These are phyloP conservation scores for Ananas comosus DNA, from an alignment of 176 grass and related monocot genomes.

Conservation along the genomic window DNA sequence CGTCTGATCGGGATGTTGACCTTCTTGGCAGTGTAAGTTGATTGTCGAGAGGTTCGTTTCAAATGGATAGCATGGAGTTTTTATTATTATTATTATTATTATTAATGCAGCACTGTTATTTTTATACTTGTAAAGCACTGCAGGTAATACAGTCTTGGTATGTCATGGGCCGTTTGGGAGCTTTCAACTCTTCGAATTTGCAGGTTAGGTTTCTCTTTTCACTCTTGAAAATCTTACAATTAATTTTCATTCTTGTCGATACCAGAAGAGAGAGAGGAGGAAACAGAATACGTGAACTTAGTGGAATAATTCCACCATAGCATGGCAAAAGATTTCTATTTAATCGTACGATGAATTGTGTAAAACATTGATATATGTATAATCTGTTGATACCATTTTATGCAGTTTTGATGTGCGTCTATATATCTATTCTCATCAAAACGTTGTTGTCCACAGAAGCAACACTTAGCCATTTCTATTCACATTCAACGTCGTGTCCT, in stretches of 20 bases:
- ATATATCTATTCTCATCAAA: too few species aligned
- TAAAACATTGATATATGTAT: too few species aligned
- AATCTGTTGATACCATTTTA: too few species aligned
- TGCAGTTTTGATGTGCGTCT: too few species aligned
- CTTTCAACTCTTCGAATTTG: conserved; percentile 90
- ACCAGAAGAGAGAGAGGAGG: background rate
- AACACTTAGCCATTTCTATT: background rate
- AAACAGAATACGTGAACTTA: background rate
- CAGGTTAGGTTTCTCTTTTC: conserved; percentile 45
- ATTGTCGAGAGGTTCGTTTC: conserved; percentile 14
- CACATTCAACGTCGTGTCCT: background rate
- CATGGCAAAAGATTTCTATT: background rate
- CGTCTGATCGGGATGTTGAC: conserved; percentile 75
- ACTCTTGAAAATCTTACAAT: background rate
- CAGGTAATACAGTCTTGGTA: conserved; percentile 96
- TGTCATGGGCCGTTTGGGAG: conserved; percentile 86
- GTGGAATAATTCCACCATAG: background rate
- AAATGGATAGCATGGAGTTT: conserved; percentile 5
- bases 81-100: too few species aligned
- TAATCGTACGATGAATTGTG: background rate
- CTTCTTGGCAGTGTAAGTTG: conserved; percentile 80
- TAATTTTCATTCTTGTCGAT: background rate
- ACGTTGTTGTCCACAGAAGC: too few species aligned
- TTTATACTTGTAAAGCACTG: background rate
- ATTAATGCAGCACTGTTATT: too few species aligned